Evolutionary conservation across 1,284 basidiomycete species (phyloP), one percentile per base, ranked within the genome.

Genomic region (Fomitopsis betulina): DNA sequence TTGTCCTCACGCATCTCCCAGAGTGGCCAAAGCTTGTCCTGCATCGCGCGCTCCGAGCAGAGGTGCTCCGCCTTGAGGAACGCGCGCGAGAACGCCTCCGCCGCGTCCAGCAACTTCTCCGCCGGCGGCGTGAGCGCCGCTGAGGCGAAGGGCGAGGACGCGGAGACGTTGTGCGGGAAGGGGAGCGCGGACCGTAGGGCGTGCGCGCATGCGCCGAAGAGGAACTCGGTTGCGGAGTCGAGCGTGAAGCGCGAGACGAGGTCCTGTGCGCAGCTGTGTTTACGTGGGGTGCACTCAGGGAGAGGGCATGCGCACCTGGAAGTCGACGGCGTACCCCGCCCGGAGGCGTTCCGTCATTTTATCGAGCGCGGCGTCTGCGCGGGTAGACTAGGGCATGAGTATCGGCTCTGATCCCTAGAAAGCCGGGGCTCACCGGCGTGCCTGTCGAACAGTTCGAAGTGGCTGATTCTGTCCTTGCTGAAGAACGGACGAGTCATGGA

Each of bases 161-260:
- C 43, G 3, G 35, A 9, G 21, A 58, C 55, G 49, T 60, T 58
- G 57, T 65, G 58, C 2, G 73, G 70, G 54, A 72, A 73, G 10
- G 75, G 75, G 0, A 75, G 65, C 13, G 62, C 58, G 17, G 62
- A 65, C 15, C 58, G 39, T 27, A 79, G 68, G 32, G 70, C 71
- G 58, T 72, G 55, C n/a, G 76, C 72, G 55, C 70, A 69, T n/a
- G 61, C 59, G 13, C 72, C 74, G 61, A 79, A 78, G 53, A 79
- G 70, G 61, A 77, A 77, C 53, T 76, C 75, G 6, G 74, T 73
- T 0, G 76, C 74, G 35, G 70, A 69, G 60, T 77, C 75, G 39
- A 78, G 67, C 1, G 76, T 76, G 62, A 78, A 76, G 13, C 75
- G 66, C 13, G 71, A 65, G 39, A 73, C 61, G 23, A 73, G 58